Evolutionary conservation across 345 rosid genomes (phyloP).

Genomic region (rapeseed (Brassica napus)): Da-Ae NC_063447.1:7160001-7160500

Average conservation of each 20-base stretch:
- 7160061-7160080: constrained; percentile 52
- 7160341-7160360: neutral
- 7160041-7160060: constrained; percentile 49
- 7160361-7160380: neutral
- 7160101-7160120: constrained; percentile 81
- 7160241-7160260: neutral
- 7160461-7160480: constrained; percentile 57
- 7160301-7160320: neutral
- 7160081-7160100: constrained; percentile 66
- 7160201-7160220: neutral
- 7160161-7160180: neutral
- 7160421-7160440: neutral
- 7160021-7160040: constrained; percentile 62
- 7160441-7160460: neutral
- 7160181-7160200: neutral
- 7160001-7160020: constrained; percentile 70
- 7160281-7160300: neutral
- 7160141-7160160: neutral
- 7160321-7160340: neutral
- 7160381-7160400: neutral
- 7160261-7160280: neutral
- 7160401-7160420: neutral
- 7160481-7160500: constrained; percentile 49
- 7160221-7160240: neutral
- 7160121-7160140: constrained; percentile 77